Base-by-base conservation (phyloP, 2,329 filamentous ascomycete species). In the Cladosporium sp. region DNA sequence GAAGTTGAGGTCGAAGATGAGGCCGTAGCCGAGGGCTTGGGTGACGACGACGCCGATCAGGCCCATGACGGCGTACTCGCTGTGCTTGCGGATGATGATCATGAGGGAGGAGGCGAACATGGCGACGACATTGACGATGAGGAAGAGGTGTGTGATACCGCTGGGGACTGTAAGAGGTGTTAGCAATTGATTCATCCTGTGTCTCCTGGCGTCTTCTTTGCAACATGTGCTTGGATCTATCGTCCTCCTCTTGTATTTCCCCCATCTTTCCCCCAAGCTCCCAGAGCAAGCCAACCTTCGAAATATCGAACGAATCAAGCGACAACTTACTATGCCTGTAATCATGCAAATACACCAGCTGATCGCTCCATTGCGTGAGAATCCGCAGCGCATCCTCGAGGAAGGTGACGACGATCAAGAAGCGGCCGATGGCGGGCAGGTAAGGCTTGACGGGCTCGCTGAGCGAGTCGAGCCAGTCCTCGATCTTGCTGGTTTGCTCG, bases 1-100 rank as follows among this genome's bases (percentile, higher is more conserved):
- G 86, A 99, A 99, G 88, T 98, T 99, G 77, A 98, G 87, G 80
- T 99, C 95, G 79, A 99, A 98, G 80, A 99, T 97, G 69, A 99
- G 87, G 67, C 95, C 95, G 79, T 99, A 99, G 73, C 95, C 95
- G 65, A 99, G 87, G 23, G 94, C 95, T 81, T 99, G 95, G 37
- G 93, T 90, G 68, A 99, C 80, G 62, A 99, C 94, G 62, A 99
- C 95, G 62, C 84, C 90, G 78, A 97, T 91, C 69, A 99, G 90
- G 68, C 94, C 95, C 68, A 83, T 88, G 67, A 98, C 95, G 67
- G 94, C 95, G 80, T 93, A 94, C 80, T 96, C 94, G 71, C 92
- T 95, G 84, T 96, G 88, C 80, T 92, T 96, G 79, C 95, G 91
- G 77, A 89, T 85, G 78, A 99, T 98, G 77, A 99, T 93, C 69